Evolutionary conservation across 1,139 yeast genomes (phyloP).

Genomic region (Suhomyces anneliseae): DNA sequence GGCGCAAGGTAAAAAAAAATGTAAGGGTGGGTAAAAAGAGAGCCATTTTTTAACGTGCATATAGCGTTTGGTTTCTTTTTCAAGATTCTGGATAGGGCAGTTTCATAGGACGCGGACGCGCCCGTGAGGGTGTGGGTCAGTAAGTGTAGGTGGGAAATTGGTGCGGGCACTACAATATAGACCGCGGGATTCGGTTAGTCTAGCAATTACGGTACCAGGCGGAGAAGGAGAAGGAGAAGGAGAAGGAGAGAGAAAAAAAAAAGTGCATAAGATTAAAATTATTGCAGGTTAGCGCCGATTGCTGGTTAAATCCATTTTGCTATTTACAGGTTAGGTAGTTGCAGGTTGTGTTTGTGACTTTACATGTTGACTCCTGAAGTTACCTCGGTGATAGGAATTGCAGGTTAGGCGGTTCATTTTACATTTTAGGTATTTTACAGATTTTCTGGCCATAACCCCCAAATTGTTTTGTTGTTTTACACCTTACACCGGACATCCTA

Average conservation of each 20-base stretch:
- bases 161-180: background rate
- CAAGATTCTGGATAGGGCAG: background rate
- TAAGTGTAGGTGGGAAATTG: background rate
- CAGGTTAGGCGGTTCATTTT: background rate
- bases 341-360: background rate
- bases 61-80: constrained; percentile 4
- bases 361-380: background rate
- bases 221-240: no score
- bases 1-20: no score
- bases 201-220: no score
- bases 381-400: background rate
- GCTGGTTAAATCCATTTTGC: background rate
- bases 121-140: background rate
- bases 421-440: background rate
- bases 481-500: background rate
- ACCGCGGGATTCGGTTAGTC: background rate
- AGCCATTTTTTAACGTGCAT: background rate
- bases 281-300: background rate
- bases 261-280: no score
- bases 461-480: background rate
- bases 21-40: background rate
- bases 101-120: constrained; percentile 1
- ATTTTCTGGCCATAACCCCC: background rate
- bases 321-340: no score
- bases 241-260: no score